A percentile compares a stretch with the other conserved stretches of the same genome.
Conservation (phyloP, 108 stramenopile species). For the Hondaea fermentalgiana region DNA sequence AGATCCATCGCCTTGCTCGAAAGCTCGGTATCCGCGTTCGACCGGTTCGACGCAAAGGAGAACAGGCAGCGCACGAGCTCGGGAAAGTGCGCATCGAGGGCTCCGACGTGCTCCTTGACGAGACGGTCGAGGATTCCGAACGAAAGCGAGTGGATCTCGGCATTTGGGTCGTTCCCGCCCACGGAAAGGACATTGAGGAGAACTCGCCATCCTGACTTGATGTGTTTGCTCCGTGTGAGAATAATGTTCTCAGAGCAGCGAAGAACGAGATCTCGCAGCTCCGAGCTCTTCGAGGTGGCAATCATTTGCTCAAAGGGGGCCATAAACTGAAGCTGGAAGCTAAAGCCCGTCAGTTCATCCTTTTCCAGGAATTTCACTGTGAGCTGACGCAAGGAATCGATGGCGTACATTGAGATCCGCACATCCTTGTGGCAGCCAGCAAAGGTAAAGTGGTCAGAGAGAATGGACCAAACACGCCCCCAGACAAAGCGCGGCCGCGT, state of each 20-base stretch:
- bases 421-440: slow-evolving; percentile 83
- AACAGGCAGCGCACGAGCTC: slow-evolving; percentile 79
- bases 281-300: slow-evolving; percentile 11
- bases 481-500: slow-evolving; percentile 80
- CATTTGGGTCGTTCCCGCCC: slow-evolving; percentile 67
- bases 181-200: slow-evolving; percentile 75
- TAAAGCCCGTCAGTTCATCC: slow-evolving; percentile 82
- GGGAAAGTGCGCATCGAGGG: slow-evolving; percentile 68
- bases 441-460: slow-evolving; percentile 75
- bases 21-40: slow-evolving; percentile 49
- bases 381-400: slow-evolving; percentile 93
- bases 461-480: slow-evolving; percentile 80
- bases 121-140: slow-evolving; percentile 40
- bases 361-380: slow-evolving; percentile 84
- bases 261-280: slow-evolving; percentile 82
- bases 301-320: slow-evolving; percentile 83
- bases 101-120: slow-evolving; percentile 28
- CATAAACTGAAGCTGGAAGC: slow-evolving; percentile 89
- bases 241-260: slow-evolving; percentile 81
- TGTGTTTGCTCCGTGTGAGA: slow-evolving; percentile 57
- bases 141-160: slow-evolving; percentile 58
- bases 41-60: slow-evolving; percentile 70
- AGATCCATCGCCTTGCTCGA: slow-evolving; percentile 49
- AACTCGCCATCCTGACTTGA: slow-evolving; percentile 84
- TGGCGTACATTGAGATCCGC: slow-evolving; percentile 88